These are phyloP conservation scores for Protomyces pachydermus DNA, from an alignment of 1,139 yeast species.

Conservation along the genomic window DNA sequence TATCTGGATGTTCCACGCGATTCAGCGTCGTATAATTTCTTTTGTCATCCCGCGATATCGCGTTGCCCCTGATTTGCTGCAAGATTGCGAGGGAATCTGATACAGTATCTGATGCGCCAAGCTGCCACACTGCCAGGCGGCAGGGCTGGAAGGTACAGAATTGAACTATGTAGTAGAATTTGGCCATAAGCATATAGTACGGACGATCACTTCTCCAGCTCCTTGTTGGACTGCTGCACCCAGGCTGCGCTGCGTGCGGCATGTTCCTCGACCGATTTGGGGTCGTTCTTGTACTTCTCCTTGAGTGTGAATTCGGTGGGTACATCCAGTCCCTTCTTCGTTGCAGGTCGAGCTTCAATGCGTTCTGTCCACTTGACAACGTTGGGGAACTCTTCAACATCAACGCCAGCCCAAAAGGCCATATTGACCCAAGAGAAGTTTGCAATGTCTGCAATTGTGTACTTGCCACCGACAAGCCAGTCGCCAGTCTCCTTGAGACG, in stretches of 20 bases:
- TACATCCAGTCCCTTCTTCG: constrained; percentile 23
- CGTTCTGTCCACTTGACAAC: constrained; percentile 10
- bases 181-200: too few species aligned
- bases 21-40: too few species aligned
- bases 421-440: constrained; percentile 42
- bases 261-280: constrained; percentile 8
- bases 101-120: too few species aligned
- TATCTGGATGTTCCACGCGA: too few species aligned
- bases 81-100: too few species aligned
- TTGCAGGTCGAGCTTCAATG: constrained; percentile 16
- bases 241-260: constrained; percentile 16
- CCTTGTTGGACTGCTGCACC: constrained; percentile 18
- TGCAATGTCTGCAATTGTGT: constrained; percentile 53
- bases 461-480: constrained; percentile 54
- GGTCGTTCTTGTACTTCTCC: constrained; percentile 14
- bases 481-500: constrained; percentile 46
- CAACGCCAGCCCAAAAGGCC: constrained; percentile 27
- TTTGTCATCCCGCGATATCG: too few species aligned
- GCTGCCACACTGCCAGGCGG: too few species aligned
- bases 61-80: too few species aligned
- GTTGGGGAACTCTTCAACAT: constrained; percentile 8
- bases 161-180: too few species aligned
- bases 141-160: too few species aligned
- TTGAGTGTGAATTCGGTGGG: constrained; percentile 20
- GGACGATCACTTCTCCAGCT: constrained; percentile 2